These are phyloP conservation scores for Pinus taeda DNA, from an alignment of 75 land plant genomes.

Conservation along the genomic window DNA sequence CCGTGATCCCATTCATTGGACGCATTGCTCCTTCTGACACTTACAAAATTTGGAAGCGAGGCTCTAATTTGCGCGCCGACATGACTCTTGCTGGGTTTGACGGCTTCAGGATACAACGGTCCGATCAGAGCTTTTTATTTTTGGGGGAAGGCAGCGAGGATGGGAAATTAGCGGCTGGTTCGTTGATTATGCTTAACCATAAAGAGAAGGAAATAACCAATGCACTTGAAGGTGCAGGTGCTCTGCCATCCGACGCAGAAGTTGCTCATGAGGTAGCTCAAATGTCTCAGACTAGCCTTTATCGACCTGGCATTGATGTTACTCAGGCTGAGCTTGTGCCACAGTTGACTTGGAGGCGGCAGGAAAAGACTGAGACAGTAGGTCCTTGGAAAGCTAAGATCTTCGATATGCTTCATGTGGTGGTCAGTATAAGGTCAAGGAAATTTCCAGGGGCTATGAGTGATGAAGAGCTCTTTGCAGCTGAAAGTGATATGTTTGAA, in stretches of 20 bases:
- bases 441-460: constrained; percentile 32
- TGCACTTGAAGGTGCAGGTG: constrained; percentile 29
- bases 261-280: constrained; percentile 30
- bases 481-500: constrained; percentile 13
- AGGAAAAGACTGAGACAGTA: constrained; percentile 22
- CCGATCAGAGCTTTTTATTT: constrained; percentile 28
- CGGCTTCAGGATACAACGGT: constrained; percentile 24
- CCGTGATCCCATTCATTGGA: constrained; percentile 41
- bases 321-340: constrained; percentile 31
- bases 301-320: constrained; percentile 29
- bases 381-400: constrained; percentile 27
- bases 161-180: constrained; percentile 18
- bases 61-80: constrained; percentile 35
- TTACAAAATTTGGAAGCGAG: constrained; percentile 39
- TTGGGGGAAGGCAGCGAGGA: constrained; percentile 25
- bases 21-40: constrained; percentile 44
- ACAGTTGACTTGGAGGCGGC: constrained; percentile 25
- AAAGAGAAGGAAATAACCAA: constrained; percentile 26
- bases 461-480: constrained; percentile 29
- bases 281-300: constrained; percentile 31
- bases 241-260: constrained; percentile 15
- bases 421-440: constrained; percentile 21
- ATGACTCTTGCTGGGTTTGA: constrained; percentile 41
- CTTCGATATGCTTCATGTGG: constrained; percentile 25
- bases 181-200: constrained; percentile 16